These are phyloP conservation scores for Paramecium pentaurelia DNA, from an alignment of 73 alveolate genomes.

Conservation along the genomic window DNA sequence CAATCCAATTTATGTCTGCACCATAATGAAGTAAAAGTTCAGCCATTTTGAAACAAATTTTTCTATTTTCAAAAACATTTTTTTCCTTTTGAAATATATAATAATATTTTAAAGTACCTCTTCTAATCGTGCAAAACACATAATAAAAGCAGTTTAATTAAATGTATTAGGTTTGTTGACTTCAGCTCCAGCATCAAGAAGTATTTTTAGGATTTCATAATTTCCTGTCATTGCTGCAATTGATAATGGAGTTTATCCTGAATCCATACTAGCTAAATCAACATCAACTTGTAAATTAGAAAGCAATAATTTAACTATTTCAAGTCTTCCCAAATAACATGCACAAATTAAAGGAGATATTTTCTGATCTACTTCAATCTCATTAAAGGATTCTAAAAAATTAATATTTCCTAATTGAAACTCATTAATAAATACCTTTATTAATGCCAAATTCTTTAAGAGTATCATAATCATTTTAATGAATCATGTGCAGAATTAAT, in stretches of 20 bases:
- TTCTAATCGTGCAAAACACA: conserved; percentile 74
- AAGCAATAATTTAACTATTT: conserved; percentile 67
- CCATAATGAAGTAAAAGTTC: conserved; percentile 73
- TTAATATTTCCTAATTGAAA: conserved; percentile 54
- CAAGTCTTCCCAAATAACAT: conserved; percentile 69
- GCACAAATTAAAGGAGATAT: conserved; percentile 79
- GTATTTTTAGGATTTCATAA: conserved; percentile 68
- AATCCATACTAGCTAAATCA: conserved; percentile 74
- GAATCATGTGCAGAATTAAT: neutral
- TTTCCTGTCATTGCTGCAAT: conserved; percentile 81
- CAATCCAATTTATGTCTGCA: conserved; percentile 77
- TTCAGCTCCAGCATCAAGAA: conserved; percentile 79
- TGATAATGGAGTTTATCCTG: conserved; percentile 72
- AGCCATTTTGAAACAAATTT: conserved; percentile 81
- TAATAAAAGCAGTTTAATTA: conserved; percentile 69
- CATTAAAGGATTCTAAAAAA: conserved; percentile 62
- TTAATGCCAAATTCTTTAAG: neutral
- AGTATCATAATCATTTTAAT: conserved; percentile 22
- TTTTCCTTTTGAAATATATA: conserved; percentile 11
- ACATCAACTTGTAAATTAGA: conserved; percentile 72
- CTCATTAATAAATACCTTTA: neutral
- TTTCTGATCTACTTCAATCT: conserved; percentile 76
- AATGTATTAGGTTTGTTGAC: conserved; percentile 64
- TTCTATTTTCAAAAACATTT: conserved; percentile 77
- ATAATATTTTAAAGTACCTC: conserved; percentile 46